These are phyloP conservation scores for Tripidium arundinaceum DNA, from an alignment of 202 grass and related monocot species.

Conservation along the genomic window DNA sequence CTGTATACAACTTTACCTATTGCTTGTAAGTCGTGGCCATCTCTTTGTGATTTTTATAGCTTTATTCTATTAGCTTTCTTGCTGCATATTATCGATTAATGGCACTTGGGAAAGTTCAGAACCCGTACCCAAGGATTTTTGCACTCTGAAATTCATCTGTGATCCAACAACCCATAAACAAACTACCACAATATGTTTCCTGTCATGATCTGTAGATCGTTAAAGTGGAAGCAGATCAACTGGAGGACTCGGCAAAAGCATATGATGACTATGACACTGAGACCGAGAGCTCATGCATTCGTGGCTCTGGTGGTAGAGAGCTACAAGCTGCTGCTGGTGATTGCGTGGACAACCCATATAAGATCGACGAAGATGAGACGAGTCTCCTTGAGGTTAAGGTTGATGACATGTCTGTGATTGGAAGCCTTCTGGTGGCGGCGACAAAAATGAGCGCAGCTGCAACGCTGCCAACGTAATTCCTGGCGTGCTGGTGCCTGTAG, in stretches of 20 bases:
- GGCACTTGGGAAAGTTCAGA: not conserved
- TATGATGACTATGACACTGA: not conserved
- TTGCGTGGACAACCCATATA: not conserved
- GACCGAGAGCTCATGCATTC: not conserved
- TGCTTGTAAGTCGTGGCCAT: not conserved
- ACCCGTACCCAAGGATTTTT: not conserved
- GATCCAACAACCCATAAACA: not conserved
- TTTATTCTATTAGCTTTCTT: not conserved
- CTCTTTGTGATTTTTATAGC: not conserved
- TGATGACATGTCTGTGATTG: not conserved
- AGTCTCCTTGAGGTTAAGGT: not conserved
- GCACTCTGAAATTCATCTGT: not conserved
- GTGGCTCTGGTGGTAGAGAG: not conserved
- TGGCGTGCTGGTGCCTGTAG: not conserved
- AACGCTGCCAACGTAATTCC: not conserved
- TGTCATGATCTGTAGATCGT: conserved; percentile 32
- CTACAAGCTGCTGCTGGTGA: conserved; percentile 5
- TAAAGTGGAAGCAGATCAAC: conserved; percentile 15
- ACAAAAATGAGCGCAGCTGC: not conserved
- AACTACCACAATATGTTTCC: conserved; percentile 12
- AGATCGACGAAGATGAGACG: not conserved
- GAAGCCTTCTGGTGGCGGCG: not conserved
- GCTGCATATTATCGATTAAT: not conserved
- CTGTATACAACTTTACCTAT: not conserved
- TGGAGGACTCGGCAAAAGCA: not conserved